Percentiles rank a stretch among this genome's conserved stretches.
phyloP scores from a whole-genome alignment of 306 rosid species.

The Cajanus cajan region DNA sequence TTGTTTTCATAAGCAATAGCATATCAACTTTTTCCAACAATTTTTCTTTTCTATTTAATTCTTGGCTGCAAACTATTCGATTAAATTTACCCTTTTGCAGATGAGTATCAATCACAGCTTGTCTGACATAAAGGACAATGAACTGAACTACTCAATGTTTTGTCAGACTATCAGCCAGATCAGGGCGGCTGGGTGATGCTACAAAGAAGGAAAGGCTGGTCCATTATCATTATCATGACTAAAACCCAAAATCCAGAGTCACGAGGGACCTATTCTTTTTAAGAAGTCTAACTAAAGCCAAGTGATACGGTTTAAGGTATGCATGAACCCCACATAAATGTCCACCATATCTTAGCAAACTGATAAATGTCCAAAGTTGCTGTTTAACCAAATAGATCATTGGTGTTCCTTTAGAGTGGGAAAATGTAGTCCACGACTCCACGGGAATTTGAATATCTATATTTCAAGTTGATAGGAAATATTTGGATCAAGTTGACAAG shows the following conservation, averaged over 20 bases:
- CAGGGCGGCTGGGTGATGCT: background rate
- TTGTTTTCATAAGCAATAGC: background rate
- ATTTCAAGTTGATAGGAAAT: background rate
- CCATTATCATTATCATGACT: background rate
- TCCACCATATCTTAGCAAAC: conserved; percentile 8
- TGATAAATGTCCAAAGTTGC: background rate
- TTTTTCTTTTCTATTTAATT: background rate
- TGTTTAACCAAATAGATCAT: background rate
- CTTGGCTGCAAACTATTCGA: background rate
- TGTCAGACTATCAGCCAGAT: background rate
- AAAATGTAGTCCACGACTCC: background rate
- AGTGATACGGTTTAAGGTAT: background rate
- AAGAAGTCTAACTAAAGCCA: background rate
- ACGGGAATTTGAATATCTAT: background rate
- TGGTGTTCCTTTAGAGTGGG: conserved; percentile 1
- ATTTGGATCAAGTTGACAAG: too few species aligned
- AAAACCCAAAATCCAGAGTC: background rate
- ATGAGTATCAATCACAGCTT: background rate
- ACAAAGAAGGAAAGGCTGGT: background rate
- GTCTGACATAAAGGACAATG: background rate
- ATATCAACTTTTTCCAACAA: background rate
- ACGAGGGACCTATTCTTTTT: background rate
- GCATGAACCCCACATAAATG: background rate
- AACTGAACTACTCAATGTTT: background rate
- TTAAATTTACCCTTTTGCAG: background rate